Base-by-base conservation (phyloP, 208 protist species). In the Acanthamoeba sp. region DNA sequence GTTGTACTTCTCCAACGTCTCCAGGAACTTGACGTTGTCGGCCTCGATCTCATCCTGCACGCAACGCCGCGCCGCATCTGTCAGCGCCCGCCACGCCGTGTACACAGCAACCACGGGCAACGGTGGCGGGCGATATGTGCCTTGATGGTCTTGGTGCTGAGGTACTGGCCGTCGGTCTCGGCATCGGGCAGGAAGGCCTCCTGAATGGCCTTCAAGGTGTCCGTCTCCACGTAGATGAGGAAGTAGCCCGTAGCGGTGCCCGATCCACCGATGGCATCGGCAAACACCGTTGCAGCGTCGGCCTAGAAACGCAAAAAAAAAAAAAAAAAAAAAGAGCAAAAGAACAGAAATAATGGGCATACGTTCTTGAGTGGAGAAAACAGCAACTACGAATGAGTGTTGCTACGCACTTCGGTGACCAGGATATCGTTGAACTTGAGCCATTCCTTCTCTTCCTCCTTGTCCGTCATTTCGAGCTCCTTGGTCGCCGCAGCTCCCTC, bases 1-100 rank as follows among this genome's bases (percentile, higher is more conserved):
- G 87, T 92, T 92, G 36, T 34, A 92, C 87, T 92, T 92, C 62
- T 92, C 87, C 64, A 92, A 3, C 55, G 57, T 92, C 36, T 92
- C 87, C 87, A 78, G 29, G 36, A 92, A 92, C 62, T 92, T 92
- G 34, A 34, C 42, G 27, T 92, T 92, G 36, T 92, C 87, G 16
- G 36, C 87, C 64, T 92, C 87, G 10, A 92, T 92, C 36, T 76
- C 87, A n/a, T 71, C 48, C 87, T 92, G 40, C n/a, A 22, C 10
- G 20, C 18, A 18, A 36, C 20, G 9, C 69, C 10, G 38, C 14
- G 36, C 4, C 34, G 38, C 84, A 90, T 57, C 32, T 1, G n/a
- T 76, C 2, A 5, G n/a, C n/a, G n/a, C n/a, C n/a, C n/a, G n/a
- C n/a, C n/a, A n/a, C n/a, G n/a, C n/a, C n/a, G n/a, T n/a, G n/a